Conservation (phyloP, 768 basidiomycete species). For the Naganishia friedmannii region DNA sequence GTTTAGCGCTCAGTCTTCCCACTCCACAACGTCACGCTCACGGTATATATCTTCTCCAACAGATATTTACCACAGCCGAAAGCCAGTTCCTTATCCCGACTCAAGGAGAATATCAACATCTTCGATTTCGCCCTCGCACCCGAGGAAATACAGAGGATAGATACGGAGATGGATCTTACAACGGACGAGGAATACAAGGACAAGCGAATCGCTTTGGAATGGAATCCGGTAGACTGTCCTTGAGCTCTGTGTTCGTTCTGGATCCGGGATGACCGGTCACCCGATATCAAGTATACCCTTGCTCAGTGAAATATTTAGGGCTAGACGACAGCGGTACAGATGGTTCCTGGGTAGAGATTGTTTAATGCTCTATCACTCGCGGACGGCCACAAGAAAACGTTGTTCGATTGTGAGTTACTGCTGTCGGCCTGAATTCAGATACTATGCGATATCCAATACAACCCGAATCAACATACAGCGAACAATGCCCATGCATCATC, state of each 20-base stretch:
- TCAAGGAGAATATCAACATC: slow-evolving; percentile 26
- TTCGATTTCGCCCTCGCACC: background rate
- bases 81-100: slow-evolving; percentile 7
- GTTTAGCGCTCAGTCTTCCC: background rate
- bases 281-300: background rate
- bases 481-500: too few species aligned
- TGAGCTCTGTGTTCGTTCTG: background rate
- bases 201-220: slow-evolving; percentile 25
- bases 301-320: background rate
- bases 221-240: slow-evolving; percentile 35
- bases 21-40: background rate
- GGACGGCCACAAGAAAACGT: too few species aligned
- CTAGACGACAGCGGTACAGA: background rate
- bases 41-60: background rate
- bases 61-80: slow-evolving; percentile 30
- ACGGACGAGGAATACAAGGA: background rate
- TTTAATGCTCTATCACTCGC: too few species aligned
- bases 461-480: too few species aligned
- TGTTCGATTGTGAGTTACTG: too few species aligned
- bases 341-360: too few species aligned
- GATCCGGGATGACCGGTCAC: background rate
- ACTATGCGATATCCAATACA: too few species aligned
- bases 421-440: too few species aligned
- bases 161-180: slow-evolving; percentile 27
- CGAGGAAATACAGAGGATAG: slow-evolving; percentile 8